Conservation (phyloP, 208 protist genomes). For the Naegleria fowleri region DNA sequence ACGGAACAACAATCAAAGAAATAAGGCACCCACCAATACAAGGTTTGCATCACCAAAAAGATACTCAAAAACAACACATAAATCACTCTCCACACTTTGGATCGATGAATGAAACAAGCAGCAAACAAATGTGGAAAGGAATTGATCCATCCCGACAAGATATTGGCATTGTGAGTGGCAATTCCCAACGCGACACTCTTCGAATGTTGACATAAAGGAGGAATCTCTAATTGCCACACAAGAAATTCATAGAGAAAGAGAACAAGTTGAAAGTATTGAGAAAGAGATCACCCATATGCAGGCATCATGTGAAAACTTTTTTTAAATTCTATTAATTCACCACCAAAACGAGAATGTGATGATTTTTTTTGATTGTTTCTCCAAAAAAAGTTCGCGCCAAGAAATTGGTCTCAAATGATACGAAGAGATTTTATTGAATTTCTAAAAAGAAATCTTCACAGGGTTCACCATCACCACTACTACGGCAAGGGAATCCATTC, state of each 20-base stretch:
- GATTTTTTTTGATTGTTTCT: too few species aligned
- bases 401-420: too few species aligned
- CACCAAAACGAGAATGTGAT: too few species aligned
- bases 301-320: too few species aligned
- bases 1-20: neutral
- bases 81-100: neutral
- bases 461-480: too few species aligned
- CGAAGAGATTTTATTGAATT: too few species aligned
- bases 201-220: neutral
- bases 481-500: too few species aligned
- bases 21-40: neutral
- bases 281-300: too few species aligned
- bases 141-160: neutral
- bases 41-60: neutral
- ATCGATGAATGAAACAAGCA: neutral
- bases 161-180: neutral
- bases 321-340: too few species aligned
- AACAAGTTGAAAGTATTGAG: neutral
- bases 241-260: neutral
- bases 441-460: too few species aligned
- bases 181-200: neutral
- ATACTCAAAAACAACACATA: neutral
- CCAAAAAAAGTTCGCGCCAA: too few species aligned
- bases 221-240: neutral
- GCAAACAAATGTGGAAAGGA: neutral